These are phyloP conservation scores for Choiromyces venosus DNA, from an alignment of 495 filamentous ascomycete species.

Conservation along the genomic window DNA sequence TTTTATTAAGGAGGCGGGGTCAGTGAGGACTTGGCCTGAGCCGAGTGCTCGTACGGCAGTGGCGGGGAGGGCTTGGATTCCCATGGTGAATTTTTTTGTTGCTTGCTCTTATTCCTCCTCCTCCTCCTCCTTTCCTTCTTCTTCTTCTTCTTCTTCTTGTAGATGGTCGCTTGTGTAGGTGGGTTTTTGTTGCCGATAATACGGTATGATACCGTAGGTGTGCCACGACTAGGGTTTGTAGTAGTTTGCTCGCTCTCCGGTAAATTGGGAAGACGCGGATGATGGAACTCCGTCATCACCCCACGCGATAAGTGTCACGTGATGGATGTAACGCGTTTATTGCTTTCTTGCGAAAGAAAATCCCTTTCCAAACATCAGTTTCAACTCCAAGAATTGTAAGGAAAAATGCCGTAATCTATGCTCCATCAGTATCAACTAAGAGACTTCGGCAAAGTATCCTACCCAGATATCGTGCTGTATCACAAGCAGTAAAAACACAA, in stretches of 20 bases:
- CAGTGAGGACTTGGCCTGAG: slow-evolving; percentile 66
- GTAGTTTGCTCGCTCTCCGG: background rate
- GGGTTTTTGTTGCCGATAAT: background rate
- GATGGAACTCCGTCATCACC: background rate
- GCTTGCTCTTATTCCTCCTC: background rate
- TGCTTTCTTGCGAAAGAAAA: background rate
- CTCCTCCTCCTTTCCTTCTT: too few relatives aligned
- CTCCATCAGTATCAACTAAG: slow-evolving; percentile 5
- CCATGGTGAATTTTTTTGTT: slow-evolving; percentile 42
- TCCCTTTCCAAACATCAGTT: too few relatives aligned
- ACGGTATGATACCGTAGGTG: background rate
- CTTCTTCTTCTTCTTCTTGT: background rate
- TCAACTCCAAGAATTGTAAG: too few relatives aligned
- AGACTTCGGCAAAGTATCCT: background rate
- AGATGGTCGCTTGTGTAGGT: background rate
- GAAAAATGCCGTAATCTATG: background rate
- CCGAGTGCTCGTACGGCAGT: slow-evolving; percentile 62
- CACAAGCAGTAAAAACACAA: slow-evolving; percentile 8
- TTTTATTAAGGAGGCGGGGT: slow-evolving; percentile 71
- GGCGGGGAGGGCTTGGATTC: slow-evolving; percentile 62
- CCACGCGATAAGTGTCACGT: background rate
- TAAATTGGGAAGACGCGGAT: background rate
- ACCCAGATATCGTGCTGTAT: slow-evolving; percentile 17
- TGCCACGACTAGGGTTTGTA: background rate
- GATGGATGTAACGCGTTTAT: background rate